Evolutionary conservation across 768 basidiomycete genomes (phyloP), one percentile per base, ranked within the genome.

Genomic region (Cystofilobasidium capitatum): DNA sequence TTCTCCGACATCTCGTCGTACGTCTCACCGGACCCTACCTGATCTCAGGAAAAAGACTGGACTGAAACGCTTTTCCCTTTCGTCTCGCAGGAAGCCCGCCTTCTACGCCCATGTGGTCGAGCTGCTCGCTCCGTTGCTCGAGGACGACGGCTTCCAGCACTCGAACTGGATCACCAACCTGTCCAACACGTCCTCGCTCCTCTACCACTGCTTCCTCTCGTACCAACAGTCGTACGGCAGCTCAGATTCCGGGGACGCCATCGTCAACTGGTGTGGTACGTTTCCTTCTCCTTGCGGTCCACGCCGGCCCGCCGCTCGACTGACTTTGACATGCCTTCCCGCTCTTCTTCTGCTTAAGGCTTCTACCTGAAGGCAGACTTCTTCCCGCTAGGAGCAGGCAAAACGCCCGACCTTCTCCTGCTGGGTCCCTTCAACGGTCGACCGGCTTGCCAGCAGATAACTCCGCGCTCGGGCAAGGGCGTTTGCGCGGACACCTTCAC

Each of bases 231-330:
- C 81, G 31, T 91, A 89, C 72, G 89, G 88, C 35, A 72, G 73
- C 12, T 64, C 65, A 42, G 69, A 69, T n/a, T 61, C 69, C 40
- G 80, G 80, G 20, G 78, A 82, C 42, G 82, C 84, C 62, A 83
- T 87, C 3, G 89, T 94, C 26, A 94, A 94, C 74, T 97, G 92
- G 93, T 87, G 87, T 79, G 93, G 93, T 92, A 72, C 79, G 88
- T 71, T 31, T 65, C 26, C 24, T 2, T 36, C 20, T 22, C 33
- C 26, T 62, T 60, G 40, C 44, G 20, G n/a, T 37, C 26, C 58
- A 16, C 35, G 49, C 64, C 24, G 37, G n/a, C 12, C 40, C 17
- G 54, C 49, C 20, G 22, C 24, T 24, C 24, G 20, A n/a, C n/a
- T 31, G 40, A n/a, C 51, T 65, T 44, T 58, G 9, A 5, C 35